Conservation (phyloP, 495 filamentous ascomycete genomes). For the Aspergillus mulundensis region DNA sequence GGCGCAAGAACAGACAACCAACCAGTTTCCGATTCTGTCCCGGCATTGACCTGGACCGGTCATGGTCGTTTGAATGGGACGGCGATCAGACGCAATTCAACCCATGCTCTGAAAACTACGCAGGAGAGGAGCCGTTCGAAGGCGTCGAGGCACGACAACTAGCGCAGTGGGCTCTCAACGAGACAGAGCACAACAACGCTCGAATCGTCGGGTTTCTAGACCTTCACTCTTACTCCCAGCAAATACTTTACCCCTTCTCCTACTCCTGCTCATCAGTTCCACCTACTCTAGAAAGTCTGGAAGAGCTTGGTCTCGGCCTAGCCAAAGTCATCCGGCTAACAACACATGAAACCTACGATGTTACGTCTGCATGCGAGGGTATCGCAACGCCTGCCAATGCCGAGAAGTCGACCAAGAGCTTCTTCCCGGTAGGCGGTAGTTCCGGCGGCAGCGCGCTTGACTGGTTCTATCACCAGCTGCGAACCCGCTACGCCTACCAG, state of each 20-base stretch:
- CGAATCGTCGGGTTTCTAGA: conserved; percentile 82
- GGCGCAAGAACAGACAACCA: conserved; percentile 90
- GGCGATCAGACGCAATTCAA: conserved; percentile 61
- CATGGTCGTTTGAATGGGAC: conserved; percentile 83
- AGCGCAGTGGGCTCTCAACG: conserved; percentile 80
- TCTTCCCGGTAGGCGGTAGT: conserved; percentile 53
- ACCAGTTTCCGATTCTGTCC: conserved; percentile 79
- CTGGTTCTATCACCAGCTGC: conserved; percentile 90
- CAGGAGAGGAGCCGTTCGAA: conserved; percentile 80
- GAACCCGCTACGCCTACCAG: conserved; percentile 83
- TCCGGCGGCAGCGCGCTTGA: conserved; percentile 83
- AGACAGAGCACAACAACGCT: conserved; percentile 65
- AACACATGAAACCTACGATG: conserved; percentile 70
- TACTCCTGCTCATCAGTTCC: conserved; percentile 74
- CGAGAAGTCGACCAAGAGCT: conserved; percentile 26
- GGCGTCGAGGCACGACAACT: conserved; percentile 71
- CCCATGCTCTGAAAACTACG: conserved; percentile 89
- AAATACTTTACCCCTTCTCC: conserved; percentile 89
- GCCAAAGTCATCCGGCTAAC: conserved; percentile 81
- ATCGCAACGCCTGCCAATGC: conserved; percentile 40
- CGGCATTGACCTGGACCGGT: conserved; percentile 84
- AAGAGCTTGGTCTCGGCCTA: conserved; percentile 85
- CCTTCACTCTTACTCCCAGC: conserved; percentile 93
- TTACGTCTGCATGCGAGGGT: conserved; percentile 85
- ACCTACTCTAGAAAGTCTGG: conserved; percentile 83